Base-by-base conservation (phyloP, 352 stramenopile species). In the Pythium folliculosum region DNA sequence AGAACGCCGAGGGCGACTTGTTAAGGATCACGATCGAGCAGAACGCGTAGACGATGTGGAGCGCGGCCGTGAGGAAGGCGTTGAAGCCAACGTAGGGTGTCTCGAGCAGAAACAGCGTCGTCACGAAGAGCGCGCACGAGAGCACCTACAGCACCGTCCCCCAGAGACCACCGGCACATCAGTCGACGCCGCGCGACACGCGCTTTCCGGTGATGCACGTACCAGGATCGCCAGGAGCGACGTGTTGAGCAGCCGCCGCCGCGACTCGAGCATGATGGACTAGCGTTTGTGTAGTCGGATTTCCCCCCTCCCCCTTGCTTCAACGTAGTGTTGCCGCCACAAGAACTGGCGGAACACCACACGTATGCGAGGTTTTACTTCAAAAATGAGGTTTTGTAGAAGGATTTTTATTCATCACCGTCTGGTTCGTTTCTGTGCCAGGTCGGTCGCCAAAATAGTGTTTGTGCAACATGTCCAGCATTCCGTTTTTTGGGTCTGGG, bases 1-100 rank as follows among this genome's bases (percentile, higher is more conserved):
- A 90, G 68, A 89, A 94, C 30, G 84, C 86, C 1, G 86, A 94
- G 1, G 86, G 86, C 53, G 84, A 80, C 57, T 92, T 92, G 76
- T 92, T 92, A 44, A 94, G 71, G 49, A 91, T 81, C 50, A 90
- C 78, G 63, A 94, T 84, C 47, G 84, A 76, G 21, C 82, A 77
- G 70, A 94, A 86, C n/a, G 84, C 82, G 60, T 89, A 94, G 13
- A 86, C 70, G 21, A 94, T 66, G 63, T 89, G 72, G 30, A 89
- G 57, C 6, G 64, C 69, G 6, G 86, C 74, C 16, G 86, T 92
- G 54, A 86, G 60, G 67, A 89, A 80, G 3, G 81, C 84, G 38
- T 90, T 60, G 59, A 94, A 88, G 70, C 82, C 82, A 40, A 92
- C 65, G 52, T 75, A 88, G 17, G 86, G 84, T 35, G 82, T 92